Percentiles rank a stretch among this genome's conserved stretches.
phyloP scores from a whole-genome alignment of 176 grass and related monocot genomes.

The Zoysia pacifica region DNA sequence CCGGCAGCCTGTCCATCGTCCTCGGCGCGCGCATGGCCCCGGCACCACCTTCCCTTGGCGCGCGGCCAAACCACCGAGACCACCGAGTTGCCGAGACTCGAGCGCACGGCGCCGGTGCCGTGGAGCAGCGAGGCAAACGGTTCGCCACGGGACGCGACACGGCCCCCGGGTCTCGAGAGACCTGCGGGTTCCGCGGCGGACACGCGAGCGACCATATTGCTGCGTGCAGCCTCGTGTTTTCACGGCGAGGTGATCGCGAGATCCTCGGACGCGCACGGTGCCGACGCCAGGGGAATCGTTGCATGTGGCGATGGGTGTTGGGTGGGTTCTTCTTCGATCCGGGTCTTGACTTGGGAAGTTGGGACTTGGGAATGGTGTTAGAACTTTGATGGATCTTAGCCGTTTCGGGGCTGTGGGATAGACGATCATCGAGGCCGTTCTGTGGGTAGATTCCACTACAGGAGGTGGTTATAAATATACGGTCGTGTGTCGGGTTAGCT shows the following conservation, averaged over 20 bases:
- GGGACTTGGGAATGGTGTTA: background rate
- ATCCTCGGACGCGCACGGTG: conserved; percentile 27
- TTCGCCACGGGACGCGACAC: background rate
- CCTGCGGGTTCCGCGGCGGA: background rate
- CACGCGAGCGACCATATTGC: background rate
- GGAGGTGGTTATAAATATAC: background rate
- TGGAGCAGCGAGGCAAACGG: background rate
- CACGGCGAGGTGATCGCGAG: too few species aligned
- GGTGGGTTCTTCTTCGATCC: too few species aligned
- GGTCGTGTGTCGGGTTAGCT: conserved; percentile 27
- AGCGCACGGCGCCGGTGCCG: background rate
- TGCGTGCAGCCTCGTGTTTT: background rate
- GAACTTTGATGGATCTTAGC: background rate
- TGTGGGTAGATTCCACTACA: conserved; percentile 45
- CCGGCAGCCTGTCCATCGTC: background rate
- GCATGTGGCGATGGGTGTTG: conserved; percentile 8
- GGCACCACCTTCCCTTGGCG: background rate
- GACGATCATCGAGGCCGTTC: background rate
- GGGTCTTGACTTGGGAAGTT: background rate
- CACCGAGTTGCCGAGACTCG: background rate
- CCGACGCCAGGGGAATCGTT: conserved; percentile 23
- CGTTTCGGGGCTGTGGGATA: too few species aligned
- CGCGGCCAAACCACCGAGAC: background rate
- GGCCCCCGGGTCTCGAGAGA: background rate
- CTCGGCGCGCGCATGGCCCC: too few species aligned